Evolutionary conservation across 148 eudicot genomes (phyloP), one percentile per base, ranked within the genome.

Genomic region (Chenopodium berlandieri): DNA sequence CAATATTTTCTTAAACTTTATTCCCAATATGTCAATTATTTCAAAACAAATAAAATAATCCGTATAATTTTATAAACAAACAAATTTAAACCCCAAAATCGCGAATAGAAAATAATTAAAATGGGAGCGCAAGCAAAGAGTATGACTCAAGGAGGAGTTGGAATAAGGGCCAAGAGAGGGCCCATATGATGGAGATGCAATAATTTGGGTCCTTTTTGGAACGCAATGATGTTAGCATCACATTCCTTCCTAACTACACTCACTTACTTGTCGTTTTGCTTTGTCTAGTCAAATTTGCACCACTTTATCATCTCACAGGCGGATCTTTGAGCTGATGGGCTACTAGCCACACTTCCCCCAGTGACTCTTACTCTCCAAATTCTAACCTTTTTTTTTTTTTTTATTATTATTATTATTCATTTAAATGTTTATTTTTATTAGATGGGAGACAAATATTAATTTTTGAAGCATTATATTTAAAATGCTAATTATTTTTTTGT

Each of bases 241-340:
- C 84, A 82, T 82, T 82, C 81, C 52, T 81, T 50, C 47, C 22
- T 78, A 78, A 65, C 65, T 71, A 25, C 80, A 70, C 71, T 82
- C 62, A 54, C 66, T 62, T 2, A 20, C 25, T 62, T 62, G 23
- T 81, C 47, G 60, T 52, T 78, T 77, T 82, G 81, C 77, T 71
- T 71, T 82, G 81, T 78, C 84, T 82, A 82, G 84, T 82, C 84
- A 82, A 82, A 60, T 44, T 82, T 56, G 84, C 84, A 82, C 81
- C 80, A 82, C 81, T 82, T 71, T 70, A 22, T 82, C 20, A 10
- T 48, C 34, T 44, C 3, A 44, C 71, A 72, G 25, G 44, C 78
- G 77, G 73, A 78, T 82, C 81, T 58, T 71, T 78, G 73, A 71
- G 77, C 73, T 82, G 73, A 82, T 82, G 66, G 78, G 66, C 78